A percentile compares a stretch with the other conserved stretches of the same genome.
These are phyloP conservation scores for Macrolepiota dolichaula DNA, from an alignment of 768 basidiomycete species.

Conservation along the genomic window DNA sequence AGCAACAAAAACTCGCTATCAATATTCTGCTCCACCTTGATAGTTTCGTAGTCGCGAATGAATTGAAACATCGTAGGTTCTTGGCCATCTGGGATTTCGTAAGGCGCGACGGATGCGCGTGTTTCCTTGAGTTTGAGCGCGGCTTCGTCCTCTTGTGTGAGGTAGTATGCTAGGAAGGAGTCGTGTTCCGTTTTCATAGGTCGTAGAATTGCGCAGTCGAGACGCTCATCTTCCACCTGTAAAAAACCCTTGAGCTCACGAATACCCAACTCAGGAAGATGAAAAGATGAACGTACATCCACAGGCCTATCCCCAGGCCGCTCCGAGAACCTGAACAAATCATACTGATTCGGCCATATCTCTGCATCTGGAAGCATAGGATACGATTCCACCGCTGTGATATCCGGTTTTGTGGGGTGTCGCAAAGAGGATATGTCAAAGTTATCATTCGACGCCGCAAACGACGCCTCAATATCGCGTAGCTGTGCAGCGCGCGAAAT, in stretches of 20 bases:
- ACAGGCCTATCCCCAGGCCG: slow-evolving; percentile 74
- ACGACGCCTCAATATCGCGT: slow-evolving; percentile 76
- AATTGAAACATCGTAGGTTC: slow-evolving; percentile 74
- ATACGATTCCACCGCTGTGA: slow-evolving; percentile 77
- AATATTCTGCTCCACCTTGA: slow-evolving; percentile 84
- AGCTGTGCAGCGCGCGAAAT: slow-evolving; percentile 74
- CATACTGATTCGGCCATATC: slow-evolving; percentile 89
- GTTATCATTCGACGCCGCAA: slow-evolving; percentile 55
- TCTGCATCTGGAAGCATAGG: slow-evolving; percentile 82
- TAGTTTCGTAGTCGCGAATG: slow-evolving; percentile 82
- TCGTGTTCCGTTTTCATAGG: slow-evolving; percentile 89
- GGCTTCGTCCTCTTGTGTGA: slow-evolving; percentile 71
- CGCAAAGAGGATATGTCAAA: slow-evolving; percentile 57
- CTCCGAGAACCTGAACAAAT: slow-evolving; percentile 83
- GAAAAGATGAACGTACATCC: slow-evolving; percentile 49
- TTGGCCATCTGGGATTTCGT: slow-evolving; percentile 49
- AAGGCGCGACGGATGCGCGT: slow-evolving; percentile 38
- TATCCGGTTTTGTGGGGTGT: slow-evolving; percentile 76
- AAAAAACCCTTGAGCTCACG: not conserved
- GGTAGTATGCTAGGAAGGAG: slow-evolving; percentile 83
- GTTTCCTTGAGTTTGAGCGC: slow-evolving; percentile 64
- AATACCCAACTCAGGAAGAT: not conserved
- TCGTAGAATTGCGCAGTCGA: slow-evolving; percentile 83
- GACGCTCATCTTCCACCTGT: slow-evolving; percentile 71
- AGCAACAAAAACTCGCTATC: slow-evolving; percentile 82